A percentile compares a stretch with the other conserved stretches of the same genome.
Evolutionary conservation across 345 rosid species (phyloP).

Genomic region (Melaleuca quinquenervia): DNA sequence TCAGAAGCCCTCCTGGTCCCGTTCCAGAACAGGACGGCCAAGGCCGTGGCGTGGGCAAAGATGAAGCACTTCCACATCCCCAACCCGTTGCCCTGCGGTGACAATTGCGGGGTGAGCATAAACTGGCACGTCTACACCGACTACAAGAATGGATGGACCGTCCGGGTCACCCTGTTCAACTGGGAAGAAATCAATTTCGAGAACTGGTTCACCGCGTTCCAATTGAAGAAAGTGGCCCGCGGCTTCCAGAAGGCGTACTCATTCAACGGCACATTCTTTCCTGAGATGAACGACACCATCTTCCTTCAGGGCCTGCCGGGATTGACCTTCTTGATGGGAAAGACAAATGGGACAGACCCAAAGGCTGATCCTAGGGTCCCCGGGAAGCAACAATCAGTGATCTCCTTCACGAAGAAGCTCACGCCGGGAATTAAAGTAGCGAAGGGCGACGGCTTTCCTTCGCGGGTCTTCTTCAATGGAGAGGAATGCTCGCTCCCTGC

Average conservation of each 20-base stretch:
- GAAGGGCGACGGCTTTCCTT: constrained; percentile 69
- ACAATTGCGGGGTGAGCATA: constrained; percentile 84
- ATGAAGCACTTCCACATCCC: constrained; percentile 44
- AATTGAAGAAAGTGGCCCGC: constrained; percentile 39
- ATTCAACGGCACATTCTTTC: constrained; percentile 58
- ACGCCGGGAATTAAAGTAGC: constrained; percentile 30
- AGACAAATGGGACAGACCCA: constrained; percentile 40
- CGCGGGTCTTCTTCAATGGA: constrained; percentile 64
- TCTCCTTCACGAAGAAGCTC: constrained; percentile 55
- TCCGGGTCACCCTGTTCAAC: constrained; percentile 73
- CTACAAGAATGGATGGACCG: constrained; percentile 69
- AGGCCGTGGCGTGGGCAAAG: constrained; percentile 72
- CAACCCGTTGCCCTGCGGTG: constrained; percentile 64
- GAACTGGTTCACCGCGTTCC: constrained; percentile 71
- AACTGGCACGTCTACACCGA: constrained; percentile 84
- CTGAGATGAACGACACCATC: constrained; percentile 34
- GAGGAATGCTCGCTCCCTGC: constrained; percentile 86
- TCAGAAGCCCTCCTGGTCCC: constrained; percentile 74
- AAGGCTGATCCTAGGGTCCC: constrained; percentile 45
- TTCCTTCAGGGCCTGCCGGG: constrained; percentile 67
- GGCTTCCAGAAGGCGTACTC: constrained; percentile 79
- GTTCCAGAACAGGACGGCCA: constrained; percentile 52
- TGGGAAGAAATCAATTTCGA: constrained; percentile 48
- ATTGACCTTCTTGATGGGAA: constrained; percentile 48
- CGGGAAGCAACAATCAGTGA: constrained; percentile 85